phyloP scores from a whole-genome alignment of 2,329 filamentous ascomycete genomes.

The Colletotrichum sp. region DNA sequence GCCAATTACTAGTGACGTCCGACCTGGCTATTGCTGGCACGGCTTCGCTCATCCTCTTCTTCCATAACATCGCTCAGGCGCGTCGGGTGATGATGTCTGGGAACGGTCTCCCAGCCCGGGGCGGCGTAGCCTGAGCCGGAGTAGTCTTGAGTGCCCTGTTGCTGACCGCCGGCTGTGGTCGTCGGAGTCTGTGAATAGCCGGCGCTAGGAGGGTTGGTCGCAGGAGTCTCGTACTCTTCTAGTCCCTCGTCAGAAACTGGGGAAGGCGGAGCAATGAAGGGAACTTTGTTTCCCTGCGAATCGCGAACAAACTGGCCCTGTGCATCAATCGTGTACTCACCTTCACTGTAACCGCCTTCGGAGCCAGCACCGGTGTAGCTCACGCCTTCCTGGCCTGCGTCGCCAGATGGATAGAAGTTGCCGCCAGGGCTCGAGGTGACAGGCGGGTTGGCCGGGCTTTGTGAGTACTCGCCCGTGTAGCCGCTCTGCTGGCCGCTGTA shows the following conservation, averaged over 20 bases:
- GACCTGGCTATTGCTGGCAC: constrained; percentile 70
- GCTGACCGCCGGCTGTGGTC: constrained; percentile 38
- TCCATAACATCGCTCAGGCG: constrained; percentile 87
- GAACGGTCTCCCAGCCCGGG: constrained; percentile 77
- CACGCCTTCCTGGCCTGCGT: constrained; percentile 10
- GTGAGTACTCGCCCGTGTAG: constrained; percentile 42
- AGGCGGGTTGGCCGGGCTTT: constrained; percentile 48
- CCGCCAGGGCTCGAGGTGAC: constrained; percentile 32
- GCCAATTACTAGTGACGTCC: constrained; percentile 6
- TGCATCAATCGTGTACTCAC: constrained; percentile 73
- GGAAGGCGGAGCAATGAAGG: constrained; percentile 52
- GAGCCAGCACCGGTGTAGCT: constrained; percentile 40
- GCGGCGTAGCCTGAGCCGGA: constrained; percentile 69
- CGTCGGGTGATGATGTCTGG: constrained; percentile 86
- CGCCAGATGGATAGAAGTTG: constrained; percentile 25
- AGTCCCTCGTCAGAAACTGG: constrained; percentile 55
- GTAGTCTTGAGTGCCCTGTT: constrained; percentile 58
- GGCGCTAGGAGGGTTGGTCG: constrained; percentile 42
- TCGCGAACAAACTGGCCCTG: constrained; percentile 67
- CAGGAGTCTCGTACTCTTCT: constrained; percentile 65
- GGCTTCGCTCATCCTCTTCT: constrained; percentile 82
- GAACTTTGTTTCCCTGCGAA: constrained; percentile 64
- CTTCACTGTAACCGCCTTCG: constrained; percentile 70
- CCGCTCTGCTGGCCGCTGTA: constrained; percentile 30
- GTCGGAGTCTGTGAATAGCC: constrained; percentile 32